Conservation (phyloP, 2,329 filamentous ascomycete genomes). For the Aspergillus sergii region DNA sequence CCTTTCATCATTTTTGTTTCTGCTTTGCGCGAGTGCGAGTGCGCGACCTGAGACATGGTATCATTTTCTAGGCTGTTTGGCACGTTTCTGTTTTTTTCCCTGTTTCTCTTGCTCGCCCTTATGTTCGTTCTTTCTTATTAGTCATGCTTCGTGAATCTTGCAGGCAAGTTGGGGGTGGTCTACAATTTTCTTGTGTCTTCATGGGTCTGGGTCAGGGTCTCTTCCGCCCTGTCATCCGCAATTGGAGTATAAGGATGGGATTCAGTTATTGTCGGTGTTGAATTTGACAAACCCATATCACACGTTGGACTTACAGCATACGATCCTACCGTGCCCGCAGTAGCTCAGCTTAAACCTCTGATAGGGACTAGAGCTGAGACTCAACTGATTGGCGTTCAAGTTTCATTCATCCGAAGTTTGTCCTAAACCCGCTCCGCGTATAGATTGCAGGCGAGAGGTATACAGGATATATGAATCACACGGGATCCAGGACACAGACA, state of each 20-base stretch:
- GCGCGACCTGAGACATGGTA: neutral
- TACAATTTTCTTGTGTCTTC: neutral
- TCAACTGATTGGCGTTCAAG: neutral
- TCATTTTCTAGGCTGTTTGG: slow-evolving; percentile 6
- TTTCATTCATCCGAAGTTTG: neutral
- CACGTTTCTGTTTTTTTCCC: slow-evolving; percentile 8
- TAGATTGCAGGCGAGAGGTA: neutral
- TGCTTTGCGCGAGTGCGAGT: neutral
- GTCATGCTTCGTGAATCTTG: neutral
- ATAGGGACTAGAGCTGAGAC: neutral
- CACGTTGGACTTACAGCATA: neutral
- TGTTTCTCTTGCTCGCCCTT: neutral
- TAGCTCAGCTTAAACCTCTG: neutral
- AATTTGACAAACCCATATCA: neutral
- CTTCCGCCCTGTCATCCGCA: neutral
- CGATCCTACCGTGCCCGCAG: neutral
- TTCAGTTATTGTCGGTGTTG: neutral
- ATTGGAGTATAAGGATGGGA: neutral
- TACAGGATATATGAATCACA: neutral
- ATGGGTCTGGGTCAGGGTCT: neutral
- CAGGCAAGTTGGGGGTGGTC: neutral
- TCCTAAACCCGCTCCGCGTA: neutral
- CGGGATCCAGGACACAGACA: too few species aligned
- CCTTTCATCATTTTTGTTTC: slow-evolving; percentile 1
- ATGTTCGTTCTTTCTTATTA: neutral